Evolutionary conservation across 2,329 filamentous ascomycete genomes (phyloP), one percentile per base, ranked within the genome.

Genomic region (Fusarium sacchari): DNA sequence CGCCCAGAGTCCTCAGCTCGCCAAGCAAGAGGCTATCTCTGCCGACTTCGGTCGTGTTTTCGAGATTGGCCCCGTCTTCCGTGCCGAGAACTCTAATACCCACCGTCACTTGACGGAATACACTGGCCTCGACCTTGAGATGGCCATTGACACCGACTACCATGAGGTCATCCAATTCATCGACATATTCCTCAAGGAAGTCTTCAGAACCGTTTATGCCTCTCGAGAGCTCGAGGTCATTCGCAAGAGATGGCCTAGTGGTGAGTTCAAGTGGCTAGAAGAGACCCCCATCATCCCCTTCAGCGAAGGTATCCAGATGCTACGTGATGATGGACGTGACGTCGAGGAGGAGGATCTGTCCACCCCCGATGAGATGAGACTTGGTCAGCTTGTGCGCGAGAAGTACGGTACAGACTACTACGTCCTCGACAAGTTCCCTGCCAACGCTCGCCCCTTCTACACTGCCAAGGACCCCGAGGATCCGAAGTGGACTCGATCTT

Each of bases 51-150:
- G 92, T 64, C 91, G 92, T 57, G 95, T 98, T 12, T 98, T 96
- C 78, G 95, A 98, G 76, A 80, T 86, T 62, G 80, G 84, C 65
- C 81, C 76, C 10, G 95, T 98, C 12, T 98, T 98, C 87, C 91
- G 95, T 75, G 95, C 95, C 2, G 95, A 98, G 81, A 97, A 98
- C 84, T 97, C 94, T 79, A 98, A 98, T 82, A 98, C 95, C 0
- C 95, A 97, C 79, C 91, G 95, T 42, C 95, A 98, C 81, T 86
- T 98, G 86, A 97, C 95, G 1, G 95, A 98, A 81, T 98, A 97
- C 81, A 98, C 95, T 9, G 95, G 95, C 62, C 86, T 98, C 36
- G 95, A 98, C 87, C 82, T 98, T 24, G 95, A 98, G 80, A 98
- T 98, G 96, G 89, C 92, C 7, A 94, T 98, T 72, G 92, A 95